phyloP scores from a whole-genome alignment of 495 filamentous ascomycete genomes.

The Hypoxylon perforatum region DNA sequence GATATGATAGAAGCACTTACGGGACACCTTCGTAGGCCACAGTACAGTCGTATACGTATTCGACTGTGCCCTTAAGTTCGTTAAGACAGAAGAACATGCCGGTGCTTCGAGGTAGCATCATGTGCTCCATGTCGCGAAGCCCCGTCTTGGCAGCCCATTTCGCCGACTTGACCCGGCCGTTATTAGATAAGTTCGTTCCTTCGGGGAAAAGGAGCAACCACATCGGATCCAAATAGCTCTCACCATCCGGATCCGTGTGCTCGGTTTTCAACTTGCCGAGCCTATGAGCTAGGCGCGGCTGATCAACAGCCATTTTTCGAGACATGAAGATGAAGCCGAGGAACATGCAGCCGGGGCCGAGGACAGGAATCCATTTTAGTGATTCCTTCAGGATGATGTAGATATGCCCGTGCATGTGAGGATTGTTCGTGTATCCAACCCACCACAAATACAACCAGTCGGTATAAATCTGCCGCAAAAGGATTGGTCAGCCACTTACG shows the following conservation, averaged over 20 bases:
- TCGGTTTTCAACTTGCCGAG: constrained; percentile 72
- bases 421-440: constrained; percentile 76
- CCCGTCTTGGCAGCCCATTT: constrained; percentile 76
- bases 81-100: constrained; percentile 79
- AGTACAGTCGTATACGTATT: constrained; percentile 88
- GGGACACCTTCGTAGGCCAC: constrained; percentile 85
- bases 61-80: constrained; percentile 75
- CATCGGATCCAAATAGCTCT: constrained; percentile 74
- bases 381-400: constrained; percentile 89
- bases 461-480: constrained; percentile 72
- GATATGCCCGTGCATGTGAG: constrained; percentile 80
- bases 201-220: constrained; percentile 89
- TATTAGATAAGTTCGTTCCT: constrained; percentile 79
- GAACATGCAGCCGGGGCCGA: constrained; percentile 84
- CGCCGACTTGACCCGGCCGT: constrained; percentile 70
- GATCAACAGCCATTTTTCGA: constrained; percentile 82
- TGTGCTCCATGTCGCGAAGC: constrained; percentile 72
- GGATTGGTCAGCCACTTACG: constrained; percentile 21
- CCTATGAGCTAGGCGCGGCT: constrained; percentile 73
- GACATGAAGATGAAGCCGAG: constrained; percentile 87
- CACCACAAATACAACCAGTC: constrained; percentile 94
- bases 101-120: constrained; percentile 78
- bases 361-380: constrained; percentile 77
- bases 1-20: constrained; percentile 56
- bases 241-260: constrained; percentile 63